Conservation (phyloP, 1,139 yeast species). For the Candida sp. region DNA sequence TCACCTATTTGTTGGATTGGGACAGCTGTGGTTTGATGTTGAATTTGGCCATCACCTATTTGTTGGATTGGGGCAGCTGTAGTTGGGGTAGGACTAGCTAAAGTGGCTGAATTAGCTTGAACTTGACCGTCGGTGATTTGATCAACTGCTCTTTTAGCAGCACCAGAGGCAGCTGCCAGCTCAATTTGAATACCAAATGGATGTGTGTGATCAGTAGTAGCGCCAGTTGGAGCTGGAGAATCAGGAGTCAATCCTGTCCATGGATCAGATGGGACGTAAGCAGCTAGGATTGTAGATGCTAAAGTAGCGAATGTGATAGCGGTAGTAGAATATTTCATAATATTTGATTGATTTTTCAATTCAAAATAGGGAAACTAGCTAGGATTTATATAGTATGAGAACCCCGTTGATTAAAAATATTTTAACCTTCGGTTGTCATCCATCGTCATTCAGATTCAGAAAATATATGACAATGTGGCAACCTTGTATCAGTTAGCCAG, state of each 20-base stretch:
- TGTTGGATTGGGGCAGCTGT: conserved; percentile 31
- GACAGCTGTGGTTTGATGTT: conserved; percentile 24
- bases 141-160: conserved; percentile 28
- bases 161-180: conserved; percentile 32
- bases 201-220: conserved; percentile 55
- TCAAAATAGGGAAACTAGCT: too few relatives aligned
- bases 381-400: too few relatives aligned
- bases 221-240: conserved; percentile 52
- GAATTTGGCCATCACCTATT: conserved; percentile 40
- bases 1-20: conserved; percentile 32
- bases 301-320: conserved; percentile 12
- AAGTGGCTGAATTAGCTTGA: conserved; percentile 17
- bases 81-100: conserved; percentile 17
- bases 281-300: conserved; percentile 53
- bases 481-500: not conserved
- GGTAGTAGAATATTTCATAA: not conserved
- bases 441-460: not conserved
- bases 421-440: not conserved
- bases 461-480: not conserved
- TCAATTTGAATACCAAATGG: conserved; percentile 70
- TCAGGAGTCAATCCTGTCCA: conserved; percentile 71
- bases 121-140: conserved; percentile 30
- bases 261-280: conserved; percentile 67
- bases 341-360: too few relatives aligned
- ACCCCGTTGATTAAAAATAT: not conserved